Base-by-base conservation (phyloP, 352 stramenopile species). In the Phytophthora sp. region DNA sequence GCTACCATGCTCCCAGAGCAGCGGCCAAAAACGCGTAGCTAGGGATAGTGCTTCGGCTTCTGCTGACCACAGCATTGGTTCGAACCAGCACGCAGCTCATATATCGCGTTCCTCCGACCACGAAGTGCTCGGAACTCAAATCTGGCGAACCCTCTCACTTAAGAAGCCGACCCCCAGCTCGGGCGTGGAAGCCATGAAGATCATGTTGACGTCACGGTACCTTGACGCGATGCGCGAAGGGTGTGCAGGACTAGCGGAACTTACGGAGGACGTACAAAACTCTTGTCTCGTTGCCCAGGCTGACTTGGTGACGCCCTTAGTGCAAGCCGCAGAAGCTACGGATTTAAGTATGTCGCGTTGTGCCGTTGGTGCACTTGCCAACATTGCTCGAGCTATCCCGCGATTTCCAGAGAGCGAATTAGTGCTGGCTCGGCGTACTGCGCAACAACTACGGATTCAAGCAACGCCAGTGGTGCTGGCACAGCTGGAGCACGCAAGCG, bases 131-230 rank as follows among this genome's bases (percentile, higher is more conserved):
- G 84, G 75, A 31, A 74, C 76, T 10, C 67, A 87, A 52, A 76
- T 89, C 31, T 91, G 83, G 84, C 72, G 73, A 24, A 84, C 81
- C 26, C 65, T 89, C 6, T 70, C 75, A 17, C 64, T 77, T 1
- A 72, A 77, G 4, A 74, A 72, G 21, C 67, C 67, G 12, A 87
- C 78, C 18, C 79, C 81, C 8, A 78, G 54, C 31, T 94, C 86
- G 6, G 86, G 86, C 32, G 77, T 92, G 8, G 82, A 93, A 28
- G 84, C 83, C 18, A 91, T 94, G 80, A 91, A 91, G 64, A 90
- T 92, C 49, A 94, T 94, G 86, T 58, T 94, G 18, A 90, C 82
- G 8, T 93, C 84, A 24, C 78, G 78, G 41, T 91, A 78, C 42
- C 38, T 82, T 10, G 86, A 94, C 34, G 80, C 76, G 9, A 87